Evolutionary conservation across 257 asterid species (phyloP), one percentile per base, ranked within the genome.

Genomic region (Fraxinus pennsylvanica): DNA sequence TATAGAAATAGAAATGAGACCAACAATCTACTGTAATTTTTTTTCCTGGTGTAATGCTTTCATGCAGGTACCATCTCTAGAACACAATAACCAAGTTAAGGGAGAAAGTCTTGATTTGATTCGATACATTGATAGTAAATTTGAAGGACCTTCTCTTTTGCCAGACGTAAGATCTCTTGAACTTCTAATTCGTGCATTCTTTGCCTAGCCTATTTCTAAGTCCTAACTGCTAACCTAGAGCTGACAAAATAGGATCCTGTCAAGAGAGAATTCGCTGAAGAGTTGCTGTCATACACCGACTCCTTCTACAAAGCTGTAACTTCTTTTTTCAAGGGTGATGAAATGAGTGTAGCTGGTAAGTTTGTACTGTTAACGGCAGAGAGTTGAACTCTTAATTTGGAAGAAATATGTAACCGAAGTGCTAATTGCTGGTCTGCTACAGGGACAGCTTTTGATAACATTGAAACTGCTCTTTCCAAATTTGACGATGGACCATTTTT

Each of bases 101-200:
- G 97, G 98, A 79, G 98, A 95, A 85, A 91, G 97, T 79, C 91
- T 95, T n/a, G 96, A 91, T 82, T 91, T 93, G 88, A 91, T 93
- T 73, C 88, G 83, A 70, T 95, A 89, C 74, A 82, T 95, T 14
- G 88, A 92, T 52, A 83, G 76, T 41, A 90, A 85, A 86, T 95
- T 95, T 61, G 91, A 90, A 86, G 99, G 99, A 50, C 98, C 96
- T 68, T 83, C 91, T 27, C 98, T 93, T 78, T 87, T 88, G 74
- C 94, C 97, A 45, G 86, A 86, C 75, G 98, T 95, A 88, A 89
- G 92, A 76, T 78, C 75, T 66, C 74, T 29, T 36, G 5, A 74
- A 29, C 22, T 33, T 72, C 32, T 57, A 72, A 59, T 72, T 66
- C 72, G 19, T 65, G 12, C 15, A 67, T 70, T 19, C 1, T 17